Base-by-base conservation (phyloP, 192 early-diverging fungal species). In the Entomortierella chlamydospora region DNA sequence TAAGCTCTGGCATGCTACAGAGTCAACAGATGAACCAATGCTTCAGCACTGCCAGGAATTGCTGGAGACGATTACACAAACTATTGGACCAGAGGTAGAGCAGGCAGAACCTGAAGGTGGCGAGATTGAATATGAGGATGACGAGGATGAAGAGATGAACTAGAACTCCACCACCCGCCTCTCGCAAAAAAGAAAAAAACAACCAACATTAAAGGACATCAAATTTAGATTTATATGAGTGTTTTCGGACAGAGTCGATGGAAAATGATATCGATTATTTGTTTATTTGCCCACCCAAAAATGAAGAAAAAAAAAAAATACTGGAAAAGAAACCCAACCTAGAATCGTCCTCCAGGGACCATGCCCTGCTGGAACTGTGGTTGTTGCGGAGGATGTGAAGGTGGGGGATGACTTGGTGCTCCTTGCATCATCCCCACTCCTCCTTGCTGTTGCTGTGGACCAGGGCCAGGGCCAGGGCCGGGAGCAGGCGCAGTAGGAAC, bases 41-140 rank as follows among this genome's bases (percentile, higher is more conserved):
- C 63, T 93, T 33, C 85, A 89, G 49, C 94, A 94, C 65, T 84
- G 88, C 13, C 81, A 85, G 43, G 93, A 95, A 64, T 78, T 95
- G 39, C 70, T 93, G 61, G 81, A 82, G 12, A 83, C 73, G 17
- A 93, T 95, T 61, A 81, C 85, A 50, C 63, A 68, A 18, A 68
- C 83, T 45, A 80, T 90, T 57, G 87, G 88, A 17, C 68, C 81
- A 56, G 87, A 84, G 47, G 82, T 88, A 47, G 89, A 89, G 10
- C 84, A 81, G 7, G 82, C 83, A 20, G 83, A 87, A n/a, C 45
- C 70, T 43, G 83, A 79, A 20, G 82, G 83, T 45, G 82, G 64
- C 18, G 81, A 70, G 30, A 68, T 64, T 41, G 78, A 74, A 31
- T 82, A 74, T 43, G 85, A 83, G 59, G 87, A 87, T n/a, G 88